A percentile compares a stretch with the other conserved stretches of the same genome.
Conservation (phyloP, 2,329 filamentous ascomycete genomes). For the Raffaelea arxii region DNA sequence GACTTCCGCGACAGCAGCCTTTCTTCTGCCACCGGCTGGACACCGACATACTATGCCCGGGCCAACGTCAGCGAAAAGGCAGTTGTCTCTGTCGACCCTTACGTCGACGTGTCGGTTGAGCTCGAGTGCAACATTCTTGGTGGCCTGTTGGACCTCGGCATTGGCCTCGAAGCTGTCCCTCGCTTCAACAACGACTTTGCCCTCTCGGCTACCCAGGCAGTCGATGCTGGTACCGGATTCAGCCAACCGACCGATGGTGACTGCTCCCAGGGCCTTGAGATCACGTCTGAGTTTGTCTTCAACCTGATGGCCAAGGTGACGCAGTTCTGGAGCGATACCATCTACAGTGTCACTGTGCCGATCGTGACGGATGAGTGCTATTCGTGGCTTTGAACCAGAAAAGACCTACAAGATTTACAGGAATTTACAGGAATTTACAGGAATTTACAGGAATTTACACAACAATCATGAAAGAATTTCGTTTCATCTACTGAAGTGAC, state of each 20-base stretch:
- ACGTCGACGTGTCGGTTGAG: constrained; percentile 13
- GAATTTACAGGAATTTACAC: no score
- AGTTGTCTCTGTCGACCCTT: constrained; percentile 15
- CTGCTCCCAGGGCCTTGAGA: constrained; percentile 16
- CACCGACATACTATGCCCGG: constrained; percentile 11
- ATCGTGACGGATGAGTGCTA: constrained; percentile 19
- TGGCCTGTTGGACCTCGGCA: constrained; percentile 17
- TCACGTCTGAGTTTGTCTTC: constrained; percentile 18
- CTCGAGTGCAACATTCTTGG: constrained; percentile 16
- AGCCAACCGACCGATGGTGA: no score
- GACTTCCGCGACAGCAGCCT: constrained; percentile 17
- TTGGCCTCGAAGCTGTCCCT: constrained; percentile 17
- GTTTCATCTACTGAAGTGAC: no score
- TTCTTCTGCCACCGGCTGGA: constrained; percentile 11
- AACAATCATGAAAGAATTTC: no score
- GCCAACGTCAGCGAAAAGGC: constrained; percentile 14
- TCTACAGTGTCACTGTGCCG: constrained; percentile 17
- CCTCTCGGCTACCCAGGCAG: constrained; percentile 13
- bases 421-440: no score
- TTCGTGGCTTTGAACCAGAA: no score
- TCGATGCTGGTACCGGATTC: constrained; percentile 6
- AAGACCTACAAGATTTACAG: no score
- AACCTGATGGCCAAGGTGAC: constrained; percentile 16
- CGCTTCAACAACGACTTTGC: constrained; percentile 17
- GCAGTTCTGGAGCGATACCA: constrained; percentile 16